phyloP scores from a whole-genome alignment of 2,329 filamentous ascomycete genomes.

The Diaporthe caulivora region DNA sequence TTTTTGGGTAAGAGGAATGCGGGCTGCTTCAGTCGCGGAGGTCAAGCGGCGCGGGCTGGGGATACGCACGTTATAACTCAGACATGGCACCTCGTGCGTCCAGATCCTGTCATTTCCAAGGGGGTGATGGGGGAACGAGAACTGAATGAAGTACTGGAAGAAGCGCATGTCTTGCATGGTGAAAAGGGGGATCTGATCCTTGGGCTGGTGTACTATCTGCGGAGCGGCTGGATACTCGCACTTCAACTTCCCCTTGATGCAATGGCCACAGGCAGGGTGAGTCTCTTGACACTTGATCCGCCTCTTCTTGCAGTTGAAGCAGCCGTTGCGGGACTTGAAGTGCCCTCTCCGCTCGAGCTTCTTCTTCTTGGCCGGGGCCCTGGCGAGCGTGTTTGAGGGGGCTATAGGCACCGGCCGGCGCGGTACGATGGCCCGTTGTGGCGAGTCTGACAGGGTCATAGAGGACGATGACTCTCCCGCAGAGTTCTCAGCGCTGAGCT shows the following conservation, averaged over 20 bases:
- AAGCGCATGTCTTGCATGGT: conserved; percentile 75
- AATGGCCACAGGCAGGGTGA: conserved; percentile 73
- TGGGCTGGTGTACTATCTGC: conserved; percentile 67
- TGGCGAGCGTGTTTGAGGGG: background rate
- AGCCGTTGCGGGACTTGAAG: conserved; percentile 74
- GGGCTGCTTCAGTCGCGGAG: conserved; percentile 10
- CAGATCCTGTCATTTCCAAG: conserved; percentile 75
- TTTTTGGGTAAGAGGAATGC: conserved; percentile 18
- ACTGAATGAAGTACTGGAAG: conserved; percentile 75
- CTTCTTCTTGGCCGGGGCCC: conserved; percentile 46
- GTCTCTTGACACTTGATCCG: conserved; percentile 79
- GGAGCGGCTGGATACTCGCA: conserved; percentile 72
- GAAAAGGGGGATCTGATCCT: conserved; percentile 69
- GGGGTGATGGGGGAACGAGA: conserved; percentile 74
- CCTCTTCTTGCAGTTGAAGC: conserved; percentile 75
- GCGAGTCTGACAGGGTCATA: background rate
- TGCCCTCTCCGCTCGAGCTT: conserved; percentile 70
- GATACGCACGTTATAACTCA: conserved; percentile 71
- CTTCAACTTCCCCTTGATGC: conserved; percentile 70
- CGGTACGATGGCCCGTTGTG: background rate
- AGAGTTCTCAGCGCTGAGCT: background rate
- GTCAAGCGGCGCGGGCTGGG: background rate
- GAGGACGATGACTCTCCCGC: background rate
- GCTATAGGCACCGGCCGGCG: background rate
- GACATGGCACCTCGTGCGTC: conserved; percentile 75